A percentile compares a stretch with the other conserved stretches of the same genome.
Conservation (phyloP, 73 alveolate species). For the Paramecium sexaurelia region DNA sequence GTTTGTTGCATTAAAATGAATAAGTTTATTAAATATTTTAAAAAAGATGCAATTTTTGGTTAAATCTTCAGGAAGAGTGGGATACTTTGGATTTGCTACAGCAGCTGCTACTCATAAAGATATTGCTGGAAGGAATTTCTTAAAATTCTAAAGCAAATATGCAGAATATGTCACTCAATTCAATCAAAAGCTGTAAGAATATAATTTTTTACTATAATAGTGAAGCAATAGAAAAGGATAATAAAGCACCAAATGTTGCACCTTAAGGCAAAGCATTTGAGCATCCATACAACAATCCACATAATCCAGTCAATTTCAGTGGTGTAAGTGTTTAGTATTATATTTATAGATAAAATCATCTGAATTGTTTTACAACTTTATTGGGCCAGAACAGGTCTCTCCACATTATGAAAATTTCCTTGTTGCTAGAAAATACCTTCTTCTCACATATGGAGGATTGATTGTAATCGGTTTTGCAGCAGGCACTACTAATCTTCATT, state of each 20-base stretch:
- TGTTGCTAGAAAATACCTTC: constrained; percentile 58
- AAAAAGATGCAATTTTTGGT: constrained; percentile 50
- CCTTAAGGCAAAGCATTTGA: constrained; percentile 66
- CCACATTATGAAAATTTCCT: constrained; percentile 68
- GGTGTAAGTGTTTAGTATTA: constrained; percentile 19
- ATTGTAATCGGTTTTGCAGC: constrained; percentile 63
- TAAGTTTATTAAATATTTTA: not conserved
- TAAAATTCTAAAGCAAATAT: constrained; percentile 25
- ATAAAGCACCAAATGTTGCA: constrained; percentile 28
- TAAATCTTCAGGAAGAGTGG: constrained; percentile 26
- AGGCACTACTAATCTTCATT: constrained; percentile 63
- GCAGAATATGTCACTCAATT: constrained; percentile 35
- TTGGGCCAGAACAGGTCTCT: constrained; percentile 71
- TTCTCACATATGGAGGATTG: constrained; percentile 65
- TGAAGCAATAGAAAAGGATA: constrained; percentile 61
- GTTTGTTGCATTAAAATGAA: not conserved
- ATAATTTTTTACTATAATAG: not conserved
- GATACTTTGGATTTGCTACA: constrained; percentile 18
- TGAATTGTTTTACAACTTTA: constrained; percentile 63
- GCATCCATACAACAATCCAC: constrained; percentile 67
- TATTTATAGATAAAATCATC: constrained; percentile 47
- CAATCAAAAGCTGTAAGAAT: constrained; percentile 49
- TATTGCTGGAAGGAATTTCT: constrained; percentile 48
- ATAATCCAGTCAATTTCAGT: constrained; percentile 61
- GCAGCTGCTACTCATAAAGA: constrained; percentile 35